These are phyloP conservation scores for Dothistroma pini DNA, from an alignment of 2,329 filamentous ascomycete genomes.

Conservation along the genomic window DNA sequence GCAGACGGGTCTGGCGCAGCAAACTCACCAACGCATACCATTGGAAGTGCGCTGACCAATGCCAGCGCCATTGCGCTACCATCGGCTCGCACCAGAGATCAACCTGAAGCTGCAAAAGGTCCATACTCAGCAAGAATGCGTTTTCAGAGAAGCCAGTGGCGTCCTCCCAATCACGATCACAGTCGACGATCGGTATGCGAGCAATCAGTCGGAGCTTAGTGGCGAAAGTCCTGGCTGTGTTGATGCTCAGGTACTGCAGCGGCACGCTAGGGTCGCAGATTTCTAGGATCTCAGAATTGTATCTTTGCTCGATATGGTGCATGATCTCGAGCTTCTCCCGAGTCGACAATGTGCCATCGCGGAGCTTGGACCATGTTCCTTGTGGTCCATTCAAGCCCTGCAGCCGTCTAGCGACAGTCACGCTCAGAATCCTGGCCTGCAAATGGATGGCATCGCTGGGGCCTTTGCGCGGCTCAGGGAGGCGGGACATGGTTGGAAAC, in stretches of 20 bases:
- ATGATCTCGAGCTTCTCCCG: constrained; percentile 26
- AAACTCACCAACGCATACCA: constrained; percentile 29
- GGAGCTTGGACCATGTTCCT: constrained; percentile 24
- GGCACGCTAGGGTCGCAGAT: constrained; percentile 28
- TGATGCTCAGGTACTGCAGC: constrained; percentile 26
- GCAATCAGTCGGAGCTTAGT: constrained; percentile 27
- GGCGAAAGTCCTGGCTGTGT: constrained; percentile 24
- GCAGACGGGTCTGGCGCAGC: constrained; percentile 25
- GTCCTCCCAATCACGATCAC: constrained; percentile 22
- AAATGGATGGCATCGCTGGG: constrained; percentile 34
- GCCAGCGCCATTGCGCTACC: constrained; percentile 29
- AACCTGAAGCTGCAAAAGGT: constrained; percentile 26
- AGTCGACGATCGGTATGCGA: constrained; percentile 22
- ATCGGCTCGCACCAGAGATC: constrained; percentile 27
- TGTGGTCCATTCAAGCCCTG: constrained; percentile 23
- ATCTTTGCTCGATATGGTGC: constrained; percentile 22
- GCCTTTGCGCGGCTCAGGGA: constrained; percentile 23
- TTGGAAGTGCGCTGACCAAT: constrained; percentile 29
- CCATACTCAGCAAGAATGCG: constrained; percentile 24
- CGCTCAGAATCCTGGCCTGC: constrained; percentile 21
- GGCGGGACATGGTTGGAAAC: constrained; percentile 41
- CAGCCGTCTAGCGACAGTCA: constrained; percentile 20
- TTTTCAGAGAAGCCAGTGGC: constrained; percentile 25
- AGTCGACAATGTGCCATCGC: constrained; percentile 21
- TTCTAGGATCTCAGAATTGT: constrained; percentile 25